These are phyloP conservation scores for Trametes sp. DNA, from an alignment of 1,284 basidiomycete genomes.

Conservation along the genomic window DNA sequence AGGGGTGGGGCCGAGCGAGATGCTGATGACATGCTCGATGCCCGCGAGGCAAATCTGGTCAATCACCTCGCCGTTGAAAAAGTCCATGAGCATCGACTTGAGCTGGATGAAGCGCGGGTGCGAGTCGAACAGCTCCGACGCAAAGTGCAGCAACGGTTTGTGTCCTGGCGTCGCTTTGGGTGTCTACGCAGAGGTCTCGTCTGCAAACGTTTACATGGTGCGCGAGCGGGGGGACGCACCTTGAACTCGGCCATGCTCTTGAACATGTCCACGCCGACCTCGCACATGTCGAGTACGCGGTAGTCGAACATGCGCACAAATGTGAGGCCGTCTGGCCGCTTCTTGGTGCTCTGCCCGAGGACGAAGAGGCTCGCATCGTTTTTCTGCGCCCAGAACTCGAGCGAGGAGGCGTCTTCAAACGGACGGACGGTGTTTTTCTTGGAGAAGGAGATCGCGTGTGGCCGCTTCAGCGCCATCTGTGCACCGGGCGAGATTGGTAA, in stretches of 20 bases:
- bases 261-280: slow-evolving; percentile 88
- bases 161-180: slow-evolving; percentile 92
- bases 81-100: slow-evolving; percentile 91
- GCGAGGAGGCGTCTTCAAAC: slow-evolving; percentile 85
- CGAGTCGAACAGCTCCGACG: slow-evolving; percentile 91
- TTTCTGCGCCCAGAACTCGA: slow-evolving; percentile 94
- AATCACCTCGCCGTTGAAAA: slow-evolving; percentile 89
- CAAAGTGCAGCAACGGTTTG: slow-evolving; percentile 95
- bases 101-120: slow-evolving; percentile 92
- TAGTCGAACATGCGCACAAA: slow-evolving; percentile 91
- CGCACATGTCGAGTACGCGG: slow-evolving; percentile 93
- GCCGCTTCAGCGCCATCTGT: slow-evolving; percentile 92
- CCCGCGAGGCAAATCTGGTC: slow-evolving; percentile 87
- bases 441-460: slow-evolving; percentile 89
- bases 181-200: slow-evolving; percentile 54
- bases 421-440: slow-evolving; percentile 95
- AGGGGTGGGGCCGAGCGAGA: slow-evolving; percentile 79
- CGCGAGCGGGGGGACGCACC: slow-evolving; percentile 52
- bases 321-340: slow-evolving; percentile 89
- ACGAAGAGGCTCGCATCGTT: slow-evolving; percentile 96
- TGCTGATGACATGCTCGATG: slow-evolving; percentile 91
- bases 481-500: background rate
- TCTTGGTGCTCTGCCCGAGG: slow-evolving; percentile 94
- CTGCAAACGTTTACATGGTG: background rate
- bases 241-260: slow-evolving; percentile 86